Evolutionary conservation across 306 rosid genomes (phyloP).

Genomic region (Quercus robur): DNA sequence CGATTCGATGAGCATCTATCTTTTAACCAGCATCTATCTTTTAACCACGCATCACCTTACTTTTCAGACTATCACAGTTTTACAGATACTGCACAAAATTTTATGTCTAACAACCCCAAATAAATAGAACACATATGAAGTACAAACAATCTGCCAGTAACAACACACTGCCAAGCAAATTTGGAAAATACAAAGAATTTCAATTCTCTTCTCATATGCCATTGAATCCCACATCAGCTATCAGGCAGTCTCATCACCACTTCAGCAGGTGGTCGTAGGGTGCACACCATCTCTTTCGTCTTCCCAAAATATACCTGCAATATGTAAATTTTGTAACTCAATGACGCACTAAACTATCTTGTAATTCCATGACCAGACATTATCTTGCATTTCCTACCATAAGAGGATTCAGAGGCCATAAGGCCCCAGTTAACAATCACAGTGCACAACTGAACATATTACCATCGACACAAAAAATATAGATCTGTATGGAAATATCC

Average conservation of each 20-base stretch:
- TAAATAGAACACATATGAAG: neutral
- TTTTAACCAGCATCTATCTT: neutral
- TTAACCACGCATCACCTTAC: neutral
- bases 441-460: neutral
- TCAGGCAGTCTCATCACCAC: conserved; percentile 81
- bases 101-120: neutral
- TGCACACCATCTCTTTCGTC: conserved; percentile 99
- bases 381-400: neutral
- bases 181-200: conserved; percentile 6
- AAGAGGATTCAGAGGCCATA: conserved; percentile 1
- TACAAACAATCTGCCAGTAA: conserved; percentile 14
- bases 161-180: conserved; percentile 8
- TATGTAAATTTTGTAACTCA: conserved; percentile 6
- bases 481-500: neutral
- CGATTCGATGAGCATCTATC: neutral
- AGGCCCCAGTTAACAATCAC: neutral
- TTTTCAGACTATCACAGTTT: neutral
- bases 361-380: neutral
- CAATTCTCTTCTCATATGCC: conserved; percentile 4
- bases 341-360: neutral
- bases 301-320: conserved; percentile 90
- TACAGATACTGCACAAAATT: neutral
- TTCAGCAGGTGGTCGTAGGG: conserved; percentile 88
- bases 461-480: neutral
- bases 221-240: conserved; percentile 29